Evolutionary conservation across 1,284 basidiomycete genomes (phyloP), one percentile per base, ranked within the genome.

Genomic region (Trichosporon coremiiforme): DNA sequence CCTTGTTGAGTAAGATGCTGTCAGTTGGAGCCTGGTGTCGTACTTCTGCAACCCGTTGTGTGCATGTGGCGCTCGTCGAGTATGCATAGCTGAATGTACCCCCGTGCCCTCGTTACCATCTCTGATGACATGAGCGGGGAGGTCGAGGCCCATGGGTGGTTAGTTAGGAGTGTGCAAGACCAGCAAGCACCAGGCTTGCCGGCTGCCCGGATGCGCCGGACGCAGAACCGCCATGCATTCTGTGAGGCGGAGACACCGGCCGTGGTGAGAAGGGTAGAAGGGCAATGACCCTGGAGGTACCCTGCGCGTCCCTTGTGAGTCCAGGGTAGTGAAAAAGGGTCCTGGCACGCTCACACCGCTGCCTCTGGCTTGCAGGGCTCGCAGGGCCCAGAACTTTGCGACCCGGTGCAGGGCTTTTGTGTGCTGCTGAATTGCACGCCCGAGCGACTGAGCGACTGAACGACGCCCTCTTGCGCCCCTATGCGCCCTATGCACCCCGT

Each of bases 321-420:
- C 2, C 50, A 53, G 50, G 50, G 50, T 53, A 2, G 50, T 17
- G 50, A 53, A 53, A 53, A 53, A 53, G 50, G 50, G 50, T 53
- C 50, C 50, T 53, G 50, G 25, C 50, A 25, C 20, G 20, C 50
- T 53, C 50, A 15, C 41, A 45, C 17, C 41, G 41, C 10, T n/a
- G 17, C 10, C 33, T 35, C 7, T 6, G 33, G 33, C 33, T 10
- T 6, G 9, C 17, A 45, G 41, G 41, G 17, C 41, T 13, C 17
- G 17, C 17, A 45, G 41, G 41, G 41, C 41, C 41, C 41, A 45
- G 41, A 45, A 45, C 41, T 45, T 45, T 45, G 41, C 41, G 41
- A 45, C 41, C 41, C 41, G 41, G 41, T 38, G 36, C 12, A 38
- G 36, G 36, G 36, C 36, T 13, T 38, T 3, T 10, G 36, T 13